Evolutionary conservation across 176 grass and related monocot species (phyloP).

Genomic region (Panicum miliaceum): DNA sequence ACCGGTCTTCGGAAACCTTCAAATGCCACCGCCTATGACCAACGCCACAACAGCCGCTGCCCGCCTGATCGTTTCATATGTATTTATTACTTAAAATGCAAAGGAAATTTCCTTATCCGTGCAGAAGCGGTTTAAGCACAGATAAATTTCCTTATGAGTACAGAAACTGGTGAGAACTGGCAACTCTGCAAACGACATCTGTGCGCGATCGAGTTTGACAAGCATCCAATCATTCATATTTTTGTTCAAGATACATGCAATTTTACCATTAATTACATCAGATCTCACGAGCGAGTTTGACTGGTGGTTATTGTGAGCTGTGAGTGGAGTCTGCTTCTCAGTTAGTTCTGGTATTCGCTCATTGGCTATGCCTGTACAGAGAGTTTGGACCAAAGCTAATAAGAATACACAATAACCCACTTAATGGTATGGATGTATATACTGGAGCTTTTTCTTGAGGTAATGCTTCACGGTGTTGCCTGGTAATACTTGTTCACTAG

Average conservation of each 20-base stretch:
- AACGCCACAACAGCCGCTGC: no score
- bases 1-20: no score
- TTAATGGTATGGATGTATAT: neutral
- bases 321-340: neutral
- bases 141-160: no score
- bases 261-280: neutral
- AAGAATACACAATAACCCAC: neutral
- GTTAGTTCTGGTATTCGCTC: neutral
- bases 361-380: neutral
- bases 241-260: neutral
- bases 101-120: no score
- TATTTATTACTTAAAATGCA: no score
- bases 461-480: conserved; percentile 36
- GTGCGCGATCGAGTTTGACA: no score
- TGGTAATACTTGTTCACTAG: conserved; percentile 79
- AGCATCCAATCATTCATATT: neutral
- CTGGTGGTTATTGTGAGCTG: neutral
- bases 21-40: no score
- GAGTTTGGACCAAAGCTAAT: neutral
- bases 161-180: neutral
- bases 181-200: neutral
- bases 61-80: no score
- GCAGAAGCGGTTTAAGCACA: no score
- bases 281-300: neutral
- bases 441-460: neutral